phyloP scores from a whole-genome alignment of 108 stramenopile genomes.

The Stephanodiscus triporus region DNA sequence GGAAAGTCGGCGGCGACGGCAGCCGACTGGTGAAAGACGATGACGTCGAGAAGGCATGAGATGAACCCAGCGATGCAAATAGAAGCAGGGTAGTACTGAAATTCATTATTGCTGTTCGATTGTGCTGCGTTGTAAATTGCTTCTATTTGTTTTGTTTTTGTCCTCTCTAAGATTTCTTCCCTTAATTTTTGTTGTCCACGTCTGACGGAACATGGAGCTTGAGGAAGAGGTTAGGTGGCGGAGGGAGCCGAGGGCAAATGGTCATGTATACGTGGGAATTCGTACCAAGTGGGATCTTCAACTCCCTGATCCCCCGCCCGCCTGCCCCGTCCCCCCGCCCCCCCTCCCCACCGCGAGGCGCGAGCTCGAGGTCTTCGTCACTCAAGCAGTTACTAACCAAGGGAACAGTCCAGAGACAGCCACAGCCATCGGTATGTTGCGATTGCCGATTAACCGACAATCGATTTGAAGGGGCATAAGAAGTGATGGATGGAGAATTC shows the following conservation, averaged over 20 bases:
- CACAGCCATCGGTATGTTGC: neutral
- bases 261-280: too few relatives aligned
- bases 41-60: constrained; percentile 33
- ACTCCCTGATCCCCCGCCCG: too few relatives aligned
- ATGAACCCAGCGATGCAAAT: constrained; percentile 25
- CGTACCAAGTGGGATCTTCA: too few relatives aligned
- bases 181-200: constrained; percentile 2
- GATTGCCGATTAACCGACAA: neutral
- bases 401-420: too few relatives aligned
- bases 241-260: too few relatives aligned
- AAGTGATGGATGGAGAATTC: neutral
- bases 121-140: neutral
- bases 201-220: neutral
- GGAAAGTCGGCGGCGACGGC: neutral
- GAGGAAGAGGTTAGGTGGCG: too few relatives aligned
- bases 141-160: too few relatives aligned
- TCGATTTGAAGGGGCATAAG: neutral
- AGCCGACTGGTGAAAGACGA: constrained; percentile 33
- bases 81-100: constrained; percentile 32
- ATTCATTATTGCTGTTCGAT: constrained; percentile 16
- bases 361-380: too few relatives aligned
- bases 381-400: too few relatives aligned
- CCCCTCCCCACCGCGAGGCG: too few relatives aligned
- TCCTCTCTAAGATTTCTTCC: neutral
- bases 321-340: too few relatives aligned